Conservation (phyloP, 441 rosid genomes). For the Pelargonium citronellum region DNA sequence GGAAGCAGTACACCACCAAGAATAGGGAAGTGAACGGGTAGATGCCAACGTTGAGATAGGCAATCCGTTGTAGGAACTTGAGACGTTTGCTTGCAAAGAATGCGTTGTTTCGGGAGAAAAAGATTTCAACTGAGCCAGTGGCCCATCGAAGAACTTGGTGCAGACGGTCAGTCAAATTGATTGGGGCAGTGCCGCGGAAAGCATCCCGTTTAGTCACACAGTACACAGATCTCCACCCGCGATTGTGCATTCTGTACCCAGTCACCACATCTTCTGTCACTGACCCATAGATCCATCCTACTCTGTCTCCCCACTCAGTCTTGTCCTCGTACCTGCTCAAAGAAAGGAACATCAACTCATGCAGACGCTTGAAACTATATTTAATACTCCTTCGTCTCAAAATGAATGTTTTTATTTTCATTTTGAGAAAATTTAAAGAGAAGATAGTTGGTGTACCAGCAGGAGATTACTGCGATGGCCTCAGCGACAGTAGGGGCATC, state of each 20-base stretch:
- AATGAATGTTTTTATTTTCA: too few relatives aligned
- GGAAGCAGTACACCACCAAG: constrained; percentile 60
- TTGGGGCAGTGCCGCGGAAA: constrained; percentile 66
- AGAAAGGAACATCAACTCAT: too few relatives aligned
- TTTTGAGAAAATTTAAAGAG: too few relatives aligned
- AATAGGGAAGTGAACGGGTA: constrained; percentile 77
- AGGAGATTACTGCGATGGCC: constrained; percentile 80
- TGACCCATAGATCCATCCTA: constrained; percentile 71
- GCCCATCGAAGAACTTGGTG: constrained; percentile 84
- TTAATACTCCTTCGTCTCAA: too few relatives aligned
- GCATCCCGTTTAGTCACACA: constrained; percentile 68
- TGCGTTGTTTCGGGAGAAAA: constrained; percentile 70
- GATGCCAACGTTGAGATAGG: constrained; percentile 61
- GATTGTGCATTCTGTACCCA: constrained; percentile 68
- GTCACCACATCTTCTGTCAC: constrained; percentile 76
- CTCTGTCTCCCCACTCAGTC: constrained; percentile 68
- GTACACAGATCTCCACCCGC: constrained; percentile 68
- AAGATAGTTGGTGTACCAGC: constrained; percentile 30
- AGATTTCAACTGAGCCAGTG: constrained; percentile 74
- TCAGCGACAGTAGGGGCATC: constrained; percentile 80
- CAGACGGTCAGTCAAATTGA: constrained; percentile 62
- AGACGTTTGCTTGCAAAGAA: constrained; percentile 46
- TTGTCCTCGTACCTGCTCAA: constrained; percentile 40
- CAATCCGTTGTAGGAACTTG: constrained; percentile 62
- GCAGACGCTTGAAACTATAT: too few relatives aligned